Evolutionary conservation across 2,329 filamentous ascomycete genomes (phyloP).

Genomic region (Coniochaeta sp.): DNA sequence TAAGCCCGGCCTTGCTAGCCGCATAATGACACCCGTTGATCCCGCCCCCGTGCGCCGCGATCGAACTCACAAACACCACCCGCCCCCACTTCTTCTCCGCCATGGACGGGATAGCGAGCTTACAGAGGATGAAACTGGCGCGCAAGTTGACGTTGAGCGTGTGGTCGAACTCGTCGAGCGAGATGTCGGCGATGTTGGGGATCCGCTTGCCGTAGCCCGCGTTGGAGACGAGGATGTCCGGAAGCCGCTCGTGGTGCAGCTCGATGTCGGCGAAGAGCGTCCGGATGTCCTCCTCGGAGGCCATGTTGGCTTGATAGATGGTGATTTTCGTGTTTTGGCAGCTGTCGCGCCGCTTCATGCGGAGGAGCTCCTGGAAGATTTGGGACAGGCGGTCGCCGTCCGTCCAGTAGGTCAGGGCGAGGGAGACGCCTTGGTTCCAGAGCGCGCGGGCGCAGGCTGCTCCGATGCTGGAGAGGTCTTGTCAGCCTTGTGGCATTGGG

Average conservation of each 20-base stretch:
- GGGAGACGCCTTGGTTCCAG: slow-evolving; percentile 40
- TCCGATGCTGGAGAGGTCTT: slow-evolving; percentile 42
- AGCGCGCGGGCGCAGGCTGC: slow-evolving; percentile 50
- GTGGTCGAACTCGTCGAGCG: slow-evolving; percentile 57
- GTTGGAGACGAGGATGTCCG: slow-evolving; percentile 60
- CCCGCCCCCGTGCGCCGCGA: slow-evolving; percentile 55
- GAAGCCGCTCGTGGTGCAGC: slow-evolving; percentile 40
- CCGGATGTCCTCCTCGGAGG: slow-evolving; percentile 43
- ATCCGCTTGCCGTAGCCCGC: slow-evolving; percentile 61
- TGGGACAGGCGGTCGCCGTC: slow-evolving; percentile 37
- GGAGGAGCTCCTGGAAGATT: slow-evolving; percentile 33
- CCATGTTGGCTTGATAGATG: slow-evolving; percentile 52
- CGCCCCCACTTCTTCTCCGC: slow-evolving; percentile 52
- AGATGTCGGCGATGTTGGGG: slow-evolving; percentile 47
- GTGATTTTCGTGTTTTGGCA: slow-evolving; percentile 30
- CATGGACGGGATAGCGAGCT: slow-evolving; percentile 56
- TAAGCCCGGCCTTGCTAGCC: slow-evolving; percentile 55
- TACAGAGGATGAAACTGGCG: slow-evolving; percentile 54
- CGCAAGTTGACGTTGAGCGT: slow-evolving; percentile 56
- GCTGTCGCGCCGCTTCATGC: slow-evolving; percentile 21
- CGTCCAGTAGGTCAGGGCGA: slow-evolving; percentile 53
- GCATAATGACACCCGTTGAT: slow-evolving; percentile 58
- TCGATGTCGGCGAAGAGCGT: slow-evolving; percentile 48
- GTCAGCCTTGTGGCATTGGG: background rate
- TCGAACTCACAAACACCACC: slow-evolving; percentile 57